Evolutionary conservation across 352 stramenopile genomes (phyloP).

Genomic region (Pythium brassicae): DNA sequence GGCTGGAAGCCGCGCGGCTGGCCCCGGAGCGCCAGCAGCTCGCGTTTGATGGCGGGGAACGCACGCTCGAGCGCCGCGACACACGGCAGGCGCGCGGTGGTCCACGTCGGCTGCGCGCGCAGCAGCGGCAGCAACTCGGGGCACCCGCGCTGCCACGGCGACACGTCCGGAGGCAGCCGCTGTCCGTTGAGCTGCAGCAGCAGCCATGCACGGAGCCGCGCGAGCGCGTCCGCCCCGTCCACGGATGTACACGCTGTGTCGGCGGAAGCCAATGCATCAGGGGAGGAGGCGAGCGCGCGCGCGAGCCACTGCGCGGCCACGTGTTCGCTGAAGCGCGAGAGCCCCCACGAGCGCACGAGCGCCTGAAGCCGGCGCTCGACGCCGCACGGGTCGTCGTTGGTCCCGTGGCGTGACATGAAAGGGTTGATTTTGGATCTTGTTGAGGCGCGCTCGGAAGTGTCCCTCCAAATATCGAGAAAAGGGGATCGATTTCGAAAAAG

Average conservation of each 20-base stretch:
- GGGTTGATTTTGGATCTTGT: neutral
- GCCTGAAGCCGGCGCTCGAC: conserved; percentile 35
- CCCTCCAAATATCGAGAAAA: too few relatives aligned
- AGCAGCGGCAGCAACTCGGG: conserved; percentile 57
- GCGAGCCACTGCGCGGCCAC: conserved; percentile 61
- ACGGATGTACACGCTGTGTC: too few relatives aligned
- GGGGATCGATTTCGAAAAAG: too few relatives aligned
- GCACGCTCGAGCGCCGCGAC: conserved; percentile 41
- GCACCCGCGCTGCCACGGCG: conserved; percentile 60
- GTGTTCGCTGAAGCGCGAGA: conserved; percentile 64
- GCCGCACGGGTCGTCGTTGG: neutral
- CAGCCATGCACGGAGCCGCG: conserved; percentile 57
- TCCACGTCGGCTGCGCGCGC: conserved; percentile 43
- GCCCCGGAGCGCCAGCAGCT: conserved; percentile 49
- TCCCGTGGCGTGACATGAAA: neutral
- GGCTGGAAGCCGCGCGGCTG: conserved; percentile 54
- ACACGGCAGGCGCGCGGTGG: conserved; percentile 37
- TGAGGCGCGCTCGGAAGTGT: too few relatives aligned
- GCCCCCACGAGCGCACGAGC: conserved; percentile 50
- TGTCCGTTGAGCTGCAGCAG: conserved; percentile 64
- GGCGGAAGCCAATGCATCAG: neutral
- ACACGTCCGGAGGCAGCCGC: conserved; percentile 19
- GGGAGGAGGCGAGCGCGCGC: conserved; percentile 17
- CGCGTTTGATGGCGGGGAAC: conserved; percentile 48
- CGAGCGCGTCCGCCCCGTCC: conserved; percentile 20